Evolutionary conservation across 2,329 filamentous ascomycete species (phyloP).

Genomic region (Onygena corvina): DNA sequence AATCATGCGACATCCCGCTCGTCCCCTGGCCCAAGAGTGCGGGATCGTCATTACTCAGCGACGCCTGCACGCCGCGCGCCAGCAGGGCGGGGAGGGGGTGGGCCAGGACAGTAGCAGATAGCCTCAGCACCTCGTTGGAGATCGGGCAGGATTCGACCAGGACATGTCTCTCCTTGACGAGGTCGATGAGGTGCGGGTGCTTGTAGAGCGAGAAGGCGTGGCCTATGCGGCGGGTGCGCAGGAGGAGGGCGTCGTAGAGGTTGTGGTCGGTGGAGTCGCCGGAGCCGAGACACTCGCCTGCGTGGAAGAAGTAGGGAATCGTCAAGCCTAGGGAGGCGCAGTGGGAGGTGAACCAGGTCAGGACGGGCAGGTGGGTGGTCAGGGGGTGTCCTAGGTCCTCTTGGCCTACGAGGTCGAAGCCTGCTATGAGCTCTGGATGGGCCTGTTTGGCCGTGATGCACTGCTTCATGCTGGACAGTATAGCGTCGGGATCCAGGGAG

Average conservation of each 20-base stretch:
- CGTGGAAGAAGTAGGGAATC: slow-evolving; percentile 92
- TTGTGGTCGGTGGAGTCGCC: slow-evolving; percentile 72
- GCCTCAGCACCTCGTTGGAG: slow-evolving; percentile 75
- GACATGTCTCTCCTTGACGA: slow-evolving; percentile 79
- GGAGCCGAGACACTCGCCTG: slow-evolving; percentile 74
- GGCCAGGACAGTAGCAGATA: slow-evolving; percentile 61
- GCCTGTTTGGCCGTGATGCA: slow-evolving; percentile 70
- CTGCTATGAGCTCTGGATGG: slow-evolving; percentile 27
- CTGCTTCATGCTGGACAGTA: slow-evolving; percentile 52
- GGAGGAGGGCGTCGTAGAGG: slow-evolving; percentile 74
- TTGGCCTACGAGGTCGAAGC: slow-evolving; percentile 82
- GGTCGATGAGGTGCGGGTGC: slow-evolving; percentile 76
- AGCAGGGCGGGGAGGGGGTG: slow-evolving; percentile 71
- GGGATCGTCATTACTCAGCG: slow-evolving; percentile 82
- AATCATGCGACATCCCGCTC: slow-evolving; percentile 78
- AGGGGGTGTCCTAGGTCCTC: slow-evolving; percentile 70
- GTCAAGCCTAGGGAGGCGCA: slow-evolving; percentile 66
- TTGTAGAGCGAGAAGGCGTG: slow-evolving; percentile 84
- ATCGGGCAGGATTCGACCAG: slow-evolving; percentile 84
- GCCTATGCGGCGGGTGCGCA: slow-evolving; percentile 79
- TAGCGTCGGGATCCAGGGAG: slow-evolving; percentile 32
- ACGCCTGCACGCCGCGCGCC: slow-evolving; percentile 69
- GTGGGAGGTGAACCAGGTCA: slow-evolving; percentile 88
- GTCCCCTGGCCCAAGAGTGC: slow-evolving; percentile 74
- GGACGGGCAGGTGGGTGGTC: slow-evolving; percentile 62